These are phyloP conservation scores for Geosmithia putterillii DNA, from an alignment of 2,329 filamentous ascomycete genomes.

Conservation along the genomic window DNA sequence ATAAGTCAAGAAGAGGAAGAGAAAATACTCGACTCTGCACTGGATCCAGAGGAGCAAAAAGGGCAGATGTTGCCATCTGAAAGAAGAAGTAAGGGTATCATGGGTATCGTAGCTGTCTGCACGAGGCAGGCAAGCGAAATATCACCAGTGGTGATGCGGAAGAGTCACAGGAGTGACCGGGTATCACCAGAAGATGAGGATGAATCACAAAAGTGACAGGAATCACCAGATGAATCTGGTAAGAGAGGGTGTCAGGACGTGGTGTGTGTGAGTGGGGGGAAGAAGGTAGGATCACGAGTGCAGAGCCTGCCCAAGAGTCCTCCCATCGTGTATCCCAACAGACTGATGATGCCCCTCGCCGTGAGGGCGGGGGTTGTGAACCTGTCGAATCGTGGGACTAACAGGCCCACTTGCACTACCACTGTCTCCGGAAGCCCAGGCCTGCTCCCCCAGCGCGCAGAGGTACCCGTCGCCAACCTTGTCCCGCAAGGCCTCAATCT, in stretches of 20 bases:
- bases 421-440: constrained; percentile 48
- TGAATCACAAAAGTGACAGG: background rate
- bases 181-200: too few species aligned
- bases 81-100: constrained; percentile 7
- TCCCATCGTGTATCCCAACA: constrained; percentile 38
- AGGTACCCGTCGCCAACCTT: constrained; percentile 84
- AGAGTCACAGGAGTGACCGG: too few species aligned
- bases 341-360: too few species aligned
- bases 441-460: constrained; percentile 71
- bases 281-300: background rate
- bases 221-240: too few species aligned
- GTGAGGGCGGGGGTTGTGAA: too few species aligned
- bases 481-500: constrained; percentile 74
- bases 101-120: constrained; percentile 11
- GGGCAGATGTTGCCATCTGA: too few species aligned
- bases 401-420: too few species aligned
- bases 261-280: background rate
- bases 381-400: too few species aligned
- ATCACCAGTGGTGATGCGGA: background rate
- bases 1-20: too few species aligned
- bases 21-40: too few species aligned
- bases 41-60: too few species aligned
- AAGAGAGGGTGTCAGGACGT: too few species aligned
- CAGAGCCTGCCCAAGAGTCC: constrained; percentile 29
- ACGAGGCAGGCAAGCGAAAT: background rate